phyloP scores from a whole-genome alignment of 1,284 basidiomycete species.

The Malassezia brasiliensis region DNA sequence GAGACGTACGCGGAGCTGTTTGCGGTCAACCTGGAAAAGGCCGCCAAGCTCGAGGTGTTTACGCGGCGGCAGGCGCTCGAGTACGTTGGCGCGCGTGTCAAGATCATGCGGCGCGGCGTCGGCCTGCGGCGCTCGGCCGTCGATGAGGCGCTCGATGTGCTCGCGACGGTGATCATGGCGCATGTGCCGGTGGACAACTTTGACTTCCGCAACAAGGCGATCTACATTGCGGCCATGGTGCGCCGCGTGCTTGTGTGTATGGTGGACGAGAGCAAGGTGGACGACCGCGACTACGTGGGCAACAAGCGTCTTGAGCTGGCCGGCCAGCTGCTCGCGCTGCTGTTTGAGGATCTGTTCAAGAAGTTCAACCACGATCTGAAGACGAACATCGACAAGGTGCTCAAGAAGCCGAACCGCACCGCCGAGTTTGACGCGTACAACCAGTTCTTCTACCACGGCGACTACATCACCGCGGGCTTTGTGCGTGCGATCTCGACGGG shows the following conservation, averaged over 20 bases:
- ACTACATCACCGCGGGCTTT: constrained; percentile 91
- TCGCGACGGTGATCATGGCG: constrained; percentile 91
- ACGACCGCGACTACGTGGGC: constrained; percentile 97
- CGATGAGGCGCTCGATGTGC: constrained; percentile 90
- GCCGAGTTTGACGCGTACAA: constrained; percentile 92
- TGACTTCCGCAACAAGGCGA: constrained; percentile 88
- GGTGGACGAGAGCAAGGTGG: constrained; percentile 91
- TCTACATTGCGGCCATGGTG: constrained; percentile 97
- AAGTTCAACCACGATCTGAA: constrained; percentile 97
- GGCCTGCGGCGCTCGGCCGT: constrained; percentile 67
- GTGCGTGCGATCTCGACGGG: constrained; percentile 96
- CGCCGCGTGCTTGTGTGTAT: constrained; percentile 90
- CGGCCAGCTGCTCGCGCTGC: constrained; percentile 81
- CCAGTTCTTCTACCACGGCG: constrained; percentile 71
- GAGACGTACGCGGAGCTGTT: constrained; percentile 82
- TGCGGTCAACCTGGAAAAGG: constrained; percentile 85
- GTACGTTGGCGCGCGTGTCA: constrained; percentile 85
- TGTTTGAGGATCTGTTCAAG: constrained; percentile 98
- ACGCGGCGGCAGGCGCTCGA: constrained; percentile 90
- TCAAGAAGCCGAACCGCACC: constrained; percentile 91
- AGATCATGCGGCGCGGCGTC: constrained; percentile 65
- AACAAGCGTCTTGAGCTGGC: constrained; percentile 98
- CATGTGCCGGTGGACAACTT: constrained; percentile 86
- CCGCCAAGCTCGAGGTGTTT: constrained; percentile 60
- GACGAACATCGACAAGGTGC: constrained; percentile 88